phyloP scores from a whole-genome alignment of 2,329 filamentous ascomycete genomes.

The Phoma herbarum region DNA sequence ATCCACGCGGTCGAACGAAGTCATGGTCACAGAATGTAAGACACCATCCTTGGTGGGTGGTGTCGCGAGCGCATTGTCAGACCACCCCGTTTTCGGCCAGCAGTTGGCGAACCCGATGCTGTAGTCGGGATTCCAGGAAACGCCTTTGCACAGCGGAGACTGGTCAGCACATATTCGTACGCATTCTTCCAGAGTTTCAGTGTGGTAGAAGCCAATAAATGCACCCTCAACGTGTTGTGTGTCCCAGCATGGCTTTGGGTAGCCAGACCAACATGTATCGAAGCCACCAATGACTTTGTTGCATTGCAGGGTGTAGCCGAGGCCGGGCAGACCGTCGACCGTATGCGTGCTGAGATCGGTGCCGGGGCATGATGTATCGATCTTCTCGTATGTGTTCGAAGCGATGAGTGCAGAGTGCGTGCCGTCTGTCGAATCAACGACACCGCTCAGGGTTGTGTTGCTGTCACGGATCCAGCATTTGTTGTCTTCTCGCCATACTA shows the following conservation, averaged over 20 bases:
- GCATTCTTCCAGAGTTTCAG: constrained; percentile 39
- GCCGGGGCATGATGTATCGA: constrained; percentile 35
- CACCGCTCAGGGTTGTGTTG: constrained; percentile 24
- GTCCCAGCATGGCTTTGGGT: constrained; percentile 29
- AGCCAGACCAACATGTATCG: constrained; percentile 36
- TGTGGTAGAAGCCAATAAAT: constrained; percentile 41
- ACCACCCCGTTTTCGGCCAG: constrained; percentile 38
- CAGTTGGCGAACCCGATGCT: constrained; percentile 48
- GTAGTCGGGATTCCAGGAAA: constrained; percentile 40
- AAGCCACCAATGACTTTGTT: constrained; percentile 33
- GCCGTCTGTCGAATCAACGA: constrained; percentile 20
- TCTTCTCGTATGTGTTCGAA: constrained; percentile 27
- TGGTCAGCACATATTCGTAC: constrained; percentile 38
- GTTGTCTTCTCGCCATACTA: constrained; percentile 33
- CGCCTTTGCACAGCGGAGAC: constrained; percentile 42
- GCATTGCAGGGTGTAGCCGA: constrained; percentile 44
- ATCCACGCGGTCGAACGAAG: constrained; percentile 34
- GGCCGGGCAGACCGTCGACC: constrained; percentile 31
- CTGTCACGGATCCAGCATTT: constrained; percentile 44
- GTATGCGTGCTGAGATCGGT: constrained; percentile 34
- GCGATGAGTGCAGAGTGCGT: constrained; percentile 36
- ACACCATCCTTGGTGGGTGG: constrained; percentile 24
- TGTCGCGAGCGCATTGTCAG: constrained; percentile 15
- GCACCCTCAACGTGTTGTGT: constrained; percentile 7
- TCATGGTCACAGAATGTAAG: constrained; percentile 40